Base-by-base conservation (phyloP, 1,139 yeast species). In the Protomyces macrosporus region DNA sequence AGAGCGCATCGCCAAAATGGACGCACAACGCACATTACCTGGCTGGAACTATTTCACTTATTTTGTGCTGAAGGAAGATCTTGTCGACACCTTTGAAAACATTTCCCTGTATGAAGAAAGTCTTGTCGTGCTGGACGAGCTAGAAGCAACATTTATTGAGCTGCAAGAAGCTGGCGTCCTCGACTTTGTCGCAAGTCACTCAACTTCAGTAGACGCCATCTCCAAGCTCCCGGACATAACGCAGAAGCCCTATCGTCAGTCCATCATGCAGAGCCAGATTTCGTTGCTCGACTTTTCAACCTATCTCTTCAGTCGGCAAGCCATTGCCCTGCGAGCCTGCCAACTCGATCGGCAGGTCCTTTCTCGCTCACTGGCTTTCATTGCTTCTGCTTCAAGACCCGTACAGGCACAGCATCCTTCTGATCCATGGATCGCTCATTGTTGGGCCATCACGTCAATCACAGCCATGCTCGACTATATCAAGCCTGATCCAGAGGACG, bases 91-190 rank as follows among this genome's bases (percentile, higher is more conserved):
- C 5, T 78, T 78, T 66, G 81, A 80, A 58, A 81, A 81, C 59
- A 77, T 87, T 77, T 77, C 78, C 55, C 74, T 87, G 4, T 76
- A 78, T 60, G 86, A 83, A 62, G 93, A 87, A 63, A 79, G 90
- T 0, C 73, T 85, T 52, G 72, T 72, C 2, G 76, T 80, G 7
- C 82, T 82, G 67, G 79, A 79, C 58, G 81, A 80, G 55, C 72
- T 72, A 54, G 74, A 72, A 66, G 64, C 70, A 54, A 67, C 76
- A 16, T 74, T 74, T 53, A 68, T 67, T 37, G 64, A 63, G 42
- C 54, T 66, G 10, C 36, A 52, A 57, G 39, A 45, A 57, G 67
- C 68, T 56, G 32, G 10, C 10, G 36, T 30, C 6, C 36, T 12
- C 9, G 39, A 63, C 35, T 12, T 16, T 16, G 60, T n/a, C 30